These are phyloP conservation scores for Gaultheria prostrata DNA, from an alignment of 148 eudicot species.

Conservation along the genomic window DNA sequence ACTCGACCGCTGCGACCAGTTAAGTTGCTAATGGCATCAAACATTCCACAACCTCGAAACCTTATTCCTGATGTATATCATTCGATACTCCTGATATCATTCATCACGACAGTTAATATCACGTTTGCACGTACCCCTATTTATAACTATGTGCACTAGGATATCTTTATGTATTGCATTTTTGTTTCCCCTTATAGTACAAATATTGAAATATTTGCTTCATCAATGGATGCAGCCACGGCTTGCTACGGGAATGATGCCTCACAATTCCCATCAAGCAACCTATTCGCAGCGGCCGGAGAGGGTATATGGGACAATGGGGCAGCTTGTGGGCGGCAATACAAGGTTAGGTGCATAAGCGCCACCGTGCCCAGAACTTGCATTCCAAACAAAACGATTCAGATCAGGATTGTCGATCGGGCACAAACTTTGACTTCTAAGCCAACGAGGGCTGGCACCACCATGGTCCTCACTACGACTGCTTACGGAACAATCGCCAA, in stretches of 20 bases:
- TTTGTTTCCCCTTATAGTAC: not conserved
- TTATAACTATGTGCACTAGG: too few species aligned
- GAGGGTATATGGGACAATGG: conserved; percentile 75
- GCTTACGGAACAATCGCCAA: conserved; percentile 39
- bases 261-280: conserved; percentile 49
- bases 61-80: not conserved
- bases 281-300: conserved; percentile 60
- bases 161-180: too few species aligned
- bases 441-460: conserved; percentile 30
- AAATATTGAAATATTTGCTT: too few species aligned
- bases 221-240: not conserved
- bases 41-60: not conserved
- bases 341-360: conserved; percentile 53
- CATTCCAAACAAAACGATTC: conserved; percentile 26
- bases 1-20: not conserved
- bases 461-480: conserved; percentile 39
- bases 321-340: conserved; percentile 65
- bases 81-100: not conserved
- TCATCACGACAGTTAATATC: too few species aligned
- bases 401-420: not conserved
- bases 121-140: too few species aligned
- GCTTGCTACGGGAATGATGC: conserved; percentile 2
- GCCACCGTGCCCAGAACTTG: conserved; percentile 32
- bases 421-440: conserved; percentile 27
- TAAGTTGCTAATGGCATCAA: not conserved